Conservation (phyloP, 2,329 filamentous ascomycete genomes). For the Fusarium anguioides region DNA sequence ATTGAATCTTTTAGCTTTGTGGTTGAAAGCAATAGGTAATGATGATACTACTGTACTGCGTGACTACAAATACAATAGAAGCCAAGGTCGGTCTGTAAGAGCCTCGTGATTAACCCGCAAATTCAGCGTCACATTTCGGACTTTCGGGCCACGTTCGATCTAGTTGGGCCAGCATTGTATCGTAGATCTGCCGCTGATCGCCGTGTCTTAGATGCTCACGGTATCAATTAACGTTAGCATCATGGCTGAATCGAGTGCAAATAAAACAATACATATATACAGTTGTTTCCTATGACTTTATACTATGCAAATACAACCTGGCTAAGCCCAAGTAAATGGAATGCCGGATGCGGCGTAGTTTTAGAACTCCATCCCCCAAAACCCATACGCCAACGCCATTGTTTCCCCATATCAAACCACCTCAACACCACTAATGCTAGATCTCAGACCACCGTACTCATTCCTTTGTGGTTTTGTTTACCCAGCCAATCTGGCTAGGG, state of each 20-base stretch:
- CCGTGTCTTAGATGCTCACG: constrained; percentile 16
- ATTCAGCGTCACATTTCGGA: constrained; percentile 26
- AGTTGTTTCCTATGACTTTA: constrained; percentile 1
- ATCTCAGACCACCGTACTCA: constrained; percentile 26
- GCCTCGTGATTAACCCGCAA: constrained; percentile 31
- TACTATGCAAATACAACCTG: background rate
- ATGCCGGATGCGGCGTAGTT: constrained; percentile 32
- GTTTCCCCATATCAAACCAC: constrained; percentile 34
- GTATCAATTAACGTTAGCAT: background rate
- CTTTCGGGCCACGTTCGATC: constrained; percentile 23
- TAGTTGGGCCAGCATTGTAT: constrained; percentile 5
- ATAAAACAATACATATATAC: background rate
- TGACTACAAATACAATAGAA: constrained; percentile 5
- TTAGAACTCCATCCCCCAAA: constrained; percentile 8
- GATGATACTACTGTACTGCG: background rate
- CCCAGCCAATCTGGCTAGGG: background rate
- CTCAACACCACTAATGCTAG: constrained; percentile 33
- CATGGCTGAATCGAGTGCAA: background rate
- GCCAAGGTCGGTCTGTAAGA: background rate
- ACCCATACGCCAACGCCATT: constrained; percentile 30
- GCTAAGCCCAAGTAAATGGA: constrained; percentile 7
- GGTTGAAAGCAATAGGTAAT: background rate
- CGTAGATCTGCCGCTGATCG: constrained; percentile 35
- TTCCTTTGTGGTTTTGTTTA: background rate
- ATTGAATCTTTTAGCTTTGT: constrained; percentile 1